Evolutionary conservation across 192 early-diverging fungal species (phyloP), one percentile per base, ranked within the genome.

Genomic region (Linnemannia schmuckeri): DNA sequence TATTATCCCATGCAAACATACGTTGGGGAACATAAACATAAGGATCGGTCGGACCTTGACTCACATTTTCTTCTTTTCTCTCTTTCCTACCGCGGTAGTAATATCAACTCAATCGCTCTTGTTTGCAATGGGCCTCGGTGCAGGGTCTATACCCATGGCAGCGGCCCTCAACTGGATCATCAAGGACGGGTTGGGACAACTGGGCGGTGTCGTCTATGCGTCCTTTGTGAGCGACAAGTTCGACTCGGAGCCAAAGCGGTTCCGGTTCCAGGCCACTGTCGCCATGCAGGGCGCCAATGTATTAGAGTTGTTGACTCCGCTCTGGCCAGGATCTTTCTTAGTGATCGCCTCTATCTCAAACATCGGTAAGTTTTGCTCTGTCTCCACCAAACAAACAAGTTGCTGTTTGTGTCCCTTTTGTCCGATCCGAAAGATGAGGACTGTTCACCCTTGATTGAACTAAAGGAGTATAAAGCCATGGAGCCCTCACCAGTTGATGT

Each of bases 101-200:
- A 90, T 97, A 66, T 92, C 96, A 0, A 97, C 94, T 7, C 97
- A 97, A 77, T 94, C 95, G n/a, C 91, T 97, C 74, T 84, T 97
- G 37, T 96, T 94, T 72, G 96, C 96, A 0, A 92, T 97, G 82
- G 97, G 96, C 9, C 90, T 97, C 7, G 95, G 95, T 20, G 91
- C 95, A 10, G 94, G 92, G 40, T 92, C 94, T n/a, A 92, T 94
- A 47, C 93, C 94, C 12, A 86, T 95, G 75, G 96, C 97, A 17
- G 97, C 96, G 2, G 95, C 96, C 0, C 93, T 97, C 47, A 97
- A 96, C 88, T 97, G 96, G 96, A 94, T 97, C 72, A 93, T 97
- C 83, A 97, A 97, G 89, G 97, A 97, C 79, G 97, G 97, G 2
- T 92, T 97, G 37, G 96, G 97, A 13, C 94, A 97, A 63, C 89